Evolutionary conservation across 2,329 filamentous ascomycete genomes (phyloP).

Genomic region (Pseudopithomyces chartarum): DNA sequence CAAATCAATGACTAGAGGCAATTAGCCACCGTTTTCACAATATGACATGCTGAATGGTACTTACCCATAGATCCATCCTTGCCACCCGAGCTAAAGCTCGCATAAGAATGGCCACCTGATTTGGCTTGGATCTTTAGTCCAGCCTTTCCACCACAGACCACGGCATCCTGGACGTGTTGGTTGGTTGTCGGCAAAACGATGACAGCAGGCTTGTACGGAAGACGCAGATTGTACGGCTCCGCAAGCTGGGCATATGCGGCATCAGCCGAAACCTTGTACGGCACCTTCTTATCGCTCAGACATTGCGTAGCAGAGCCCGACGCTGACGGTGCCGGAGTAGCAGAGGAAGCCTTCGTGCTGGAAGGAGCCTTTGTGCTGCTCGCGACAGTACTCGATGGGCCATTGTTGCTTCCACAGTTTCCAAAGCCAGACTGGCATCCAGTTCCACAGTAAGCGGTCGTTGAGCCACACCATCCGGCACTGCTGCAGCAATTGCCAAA

Average conservation of each 20-base stretch:
- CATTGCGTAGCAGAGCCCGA: conserved; percentile 20
- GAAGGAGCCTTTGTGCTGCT: neutral
- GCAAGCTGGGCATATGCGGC: conserved; percentile 31
- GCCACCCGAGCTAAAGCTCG: conserved; percentile 55
- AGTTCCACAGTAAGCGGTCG: conserved; percentile 1
- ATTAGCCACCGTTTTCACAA: neutral
- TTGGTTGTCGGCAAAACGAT: conserved; percentile 62
- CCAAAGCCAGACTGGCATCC: neutral
- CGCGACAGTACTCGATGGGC: neutral
- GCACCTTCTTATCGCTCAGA: conserved; percentile 40
- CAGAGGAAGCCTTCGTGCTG: neutral
- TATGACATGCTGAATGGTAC: neutral
- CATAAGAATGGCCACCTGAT: conserved; percentile 69
- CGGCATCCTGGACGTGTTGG: conserved; percentile 60
- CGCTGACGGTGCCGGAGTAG: neutral
- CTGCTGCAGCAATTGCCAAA: conserved; percentile 6
- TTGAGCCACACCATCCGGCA: conserved; percentile 4
- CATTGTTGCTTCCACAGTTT: conserved; percentile 1
- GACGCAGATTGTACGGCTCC: conserved; percentile 44
- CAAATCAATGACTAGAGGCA: conserved; percentile 48
- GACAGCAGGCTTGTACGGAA: conserved; percentile 55
- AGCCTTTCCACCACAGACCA: conserved; percentile 60
- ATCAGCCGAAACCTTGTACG: conserved; percentile 56
- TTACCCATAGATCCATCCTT: conserved; percentile 46
- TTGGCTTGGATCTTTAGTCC: conserved; percentile 64